phyloP scores from a whole-genome alignment of 306 rosid genomes.

The Begonia fuchsioides region DNA sequence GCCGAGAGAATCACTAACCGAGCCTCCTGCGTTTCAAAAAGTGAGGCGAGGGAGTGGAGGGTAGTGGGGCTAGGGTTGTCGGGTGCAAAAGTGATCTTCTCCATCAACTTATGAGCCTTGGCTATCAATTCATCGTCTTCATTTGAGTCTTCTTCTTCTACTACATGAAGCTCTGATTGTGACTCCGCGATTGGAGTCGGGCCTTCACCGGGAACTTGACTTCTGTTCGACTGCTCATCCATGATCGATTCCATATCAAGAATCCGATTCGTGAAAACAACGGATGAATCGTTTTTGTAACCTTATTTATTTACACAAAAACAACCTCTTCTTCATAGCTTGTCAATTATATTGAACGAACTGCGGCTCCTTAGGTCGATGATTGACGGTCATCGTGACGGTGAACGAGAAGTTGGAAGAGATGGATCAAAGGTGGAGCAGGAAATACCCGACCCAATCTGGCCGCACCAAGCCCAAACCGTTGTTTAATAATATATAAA shows the following conservation, averaged over 20 bases:
- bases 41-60: conserved; percentile 78
- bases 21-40: conserved; percentile 66
- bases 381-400: no score
- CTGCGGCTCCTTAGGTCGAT: no score
- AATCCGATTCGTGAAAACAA: conserved; percentile 2
- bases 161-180: conserved; percentile 20
- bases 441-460: no score
- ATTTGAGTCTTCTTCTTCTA: conserved; percentile 36
- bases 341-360: no score
- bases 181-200: conserved; percentile 20
- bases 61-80: conserved; percentile 62
- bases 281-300: conserved; percentile 1
- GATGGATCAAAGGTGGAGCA: no score
- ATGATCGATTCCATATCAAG: conserved; percentile 25
- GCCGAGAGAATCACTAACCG: conserved; percentile 20
- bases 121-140: conserved; percentile 65
- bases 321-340: no score
- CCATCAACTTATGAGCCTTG: conserved; percentile 73
- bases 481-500: no score
- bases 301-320: background rate
- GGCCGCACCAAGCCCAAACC: no score
- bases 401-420: no score
- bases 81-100: conserved; percentile 50
- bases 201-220: conserved; percentile 17
- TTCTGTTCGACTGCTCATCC: conserved; percentile 34